Percentiles rank a stretch among this genome's conserved stretches.
Conservation (phyloP, 306 rosid genomes). For the Trifolium fragiferum region DNA sequence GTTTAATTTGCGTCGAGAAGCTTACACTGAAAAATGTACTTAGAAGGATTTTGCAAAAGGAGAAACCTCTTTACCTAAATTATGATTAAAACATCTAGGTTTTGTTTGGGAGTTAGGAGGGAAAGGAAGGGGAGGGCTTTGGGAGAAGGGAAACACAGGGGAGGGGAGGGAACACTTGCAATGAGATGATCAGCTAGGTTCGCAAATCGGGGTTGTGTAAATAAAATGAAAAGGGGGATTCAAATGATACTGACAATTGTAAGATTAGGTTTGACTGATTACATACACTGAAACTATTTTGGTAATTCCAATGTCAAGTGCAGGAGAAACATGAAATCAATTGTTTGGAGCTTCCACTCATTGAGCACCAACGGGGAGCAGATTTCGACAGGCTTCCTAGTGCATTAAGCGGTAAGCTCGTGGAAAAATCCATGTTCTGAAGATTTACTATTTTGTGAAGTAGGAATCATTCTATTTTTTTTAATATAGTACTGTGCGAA, state of each 20-base stretch:
- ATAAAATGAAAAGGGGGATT: slow-evolving; percentile 25
- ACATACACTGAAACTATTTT: slow-evolving; percentile 26
- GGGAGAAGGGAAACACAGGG: no score
- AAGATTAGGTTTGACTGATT: slow-evolving; percentile 7
- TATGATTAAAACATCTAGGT: neutral
- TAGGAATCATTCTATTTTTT: neutral
- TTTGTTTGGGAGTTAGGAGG: no score
- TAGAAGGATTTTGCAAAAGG: neutral
- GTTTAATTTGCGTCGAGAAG: neutral
- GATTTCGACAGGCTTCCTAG: slow-evolving; percentile 78
- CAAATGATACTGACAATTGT: slow-evolving; percentile 19
- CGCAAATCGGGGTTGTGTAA: slow-evolving; percentile 28
- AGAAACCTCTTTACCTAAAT: neutral
- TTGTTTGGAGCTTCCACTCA: slow-evolving; percentile 98
- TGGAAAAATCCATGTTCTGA: neutral
- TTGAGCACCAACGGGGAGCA: slow-evolving; percentile 81
- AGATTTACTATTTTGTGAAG: slow-evolving; percentile 9
- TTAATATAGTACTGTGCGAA: neutral
- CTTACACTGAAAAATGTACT: no score
- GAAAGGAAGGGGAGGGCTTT: no score
- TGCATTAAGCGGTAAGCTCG: slow-evolving; percentile 64
- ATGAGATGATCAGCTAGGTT: slow-evolving; percentile 10
- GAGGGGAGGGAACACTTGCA: neutral
- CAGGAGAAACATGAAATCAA: slow-evolving; percentile 83
- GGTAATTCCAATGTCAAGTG: slow-evolving; percentile 53